Conservation (phyloP, 345 rosid genomes). For the Eutrema heterophyllum region DNA sequence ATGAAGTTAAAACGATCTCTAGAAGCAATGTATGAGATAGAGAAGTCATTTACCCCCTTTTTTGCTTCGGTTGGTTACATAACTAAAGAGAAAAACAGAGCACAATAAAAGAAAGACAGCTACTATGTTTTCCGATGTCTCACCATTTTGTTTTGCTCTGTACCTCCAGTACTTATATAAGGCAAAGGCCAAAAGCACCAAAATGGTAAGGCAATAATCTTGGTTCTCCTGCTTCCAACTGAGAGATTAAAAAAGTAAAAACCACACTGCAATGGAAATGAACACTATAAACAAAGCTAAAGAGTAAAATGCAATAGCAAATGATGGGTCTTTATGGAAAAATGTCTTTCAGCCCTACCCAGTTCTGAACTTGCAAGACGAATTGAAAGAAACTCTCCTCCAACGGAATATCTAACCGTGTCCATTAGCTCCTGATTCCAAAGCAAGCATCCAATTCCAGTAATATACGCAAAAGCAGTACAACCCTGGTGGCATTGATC, state of each 20-base stretch:
- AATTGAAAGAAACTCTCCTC: constrained; percentile 12
- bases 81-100: not conserved
- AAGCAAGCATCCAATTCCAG: constrained; percentile 29
- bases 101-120: not conserved
- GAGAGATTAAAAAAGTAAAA: not conserved
- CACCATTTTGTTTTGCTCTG: constrained; percentile 19
- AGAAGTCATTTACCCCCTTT: too few relatives aligned
- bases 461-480: constrained; percentile 28
- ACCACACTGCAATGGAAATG: not conserved
- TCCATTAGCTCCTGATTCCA: constrained; percentile 26
- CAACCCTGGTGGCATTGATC: constrained; percentile 25
- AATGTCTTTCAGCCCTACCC: constrained; percentile 10
- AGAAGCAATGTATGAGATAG: not conserved
- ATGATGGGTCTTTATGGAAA: not conserved
- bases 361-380: constrained; percentile 27
- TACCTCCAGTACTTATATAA: constrained; percentile 8
- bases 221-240: constrained; percentile 20
- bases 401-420: not conserved
- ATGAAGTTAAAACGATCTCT: not conserved
- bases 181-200: constrained; percentile 1
- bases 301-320: not conserved
- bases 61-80: too few relatives aligned
- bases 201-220: constrained; percentile 14
- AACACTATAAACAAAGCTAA: not conserved
- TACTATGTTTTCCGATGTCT: not conserved